Evolutionary conservation across 805 yeast genomes (phyloP).

Genomic region (Torulaspora gathmanii): DNA sequence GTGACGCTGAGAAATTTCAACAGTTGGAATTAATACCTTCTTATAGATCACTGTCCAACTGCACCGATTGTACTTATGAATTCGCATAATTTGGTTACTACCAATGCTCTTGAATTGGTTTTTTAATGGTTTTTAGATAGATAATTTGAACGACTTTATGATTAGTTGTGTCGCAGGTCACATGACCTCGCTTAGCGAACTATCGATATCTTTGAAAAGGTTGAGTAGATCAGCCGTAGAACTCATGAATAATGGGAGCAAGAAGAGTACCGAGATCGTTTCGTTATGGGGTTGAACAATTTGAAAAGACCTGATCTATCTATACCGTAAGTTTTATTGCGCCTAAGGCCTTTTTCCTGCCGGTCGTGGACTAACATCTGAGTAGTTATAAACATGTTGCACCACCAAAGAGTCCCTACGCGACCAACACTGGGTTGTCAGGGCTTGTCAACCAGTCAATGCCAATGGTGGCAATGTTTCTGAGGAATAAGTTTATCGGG

Average conservation of each 20-base stretch:
- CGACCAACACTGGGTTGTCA: constrained; percentile 41
- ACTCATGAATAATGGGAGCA: no score
- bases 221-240: background rate
- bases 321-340: constrained; percentile 28
- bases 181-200: background rate
- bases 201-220: no score
- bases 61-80: constrained; percentile 20
- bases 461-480: constrained; percentile 67
- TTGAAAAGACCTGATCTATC: constrained; percentile 38
- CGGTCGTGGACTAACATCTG: constrained; percentile 26
- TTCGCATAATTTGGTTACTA: constrained; percentile 16
- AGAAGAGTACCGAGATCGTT: background rate
- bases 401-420: constrained; percentile 45
- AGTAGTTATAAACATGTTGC: constrained; percentile 43
- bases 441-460: constrained; percentile 46
- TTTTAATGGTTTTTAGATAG: constrained; percentile 3
- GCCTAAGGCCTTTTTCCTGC: background rate
- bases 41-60: constrained; percentile 12
- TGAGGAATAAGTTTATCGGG: constrained; percentile 41
- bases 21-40: constrained; percentile 54
- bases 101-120: background rate
- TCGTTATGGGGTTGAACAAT: constrained; percentile 24
- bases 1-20: constrained; percentile 69
- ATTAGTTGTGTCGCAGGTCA: background rate
- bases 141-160: background rate